Evolutionary conservation across 1,284 basidiomycete genomes (phyloP).

Genomic region (Coniophora puteana): DNA sequence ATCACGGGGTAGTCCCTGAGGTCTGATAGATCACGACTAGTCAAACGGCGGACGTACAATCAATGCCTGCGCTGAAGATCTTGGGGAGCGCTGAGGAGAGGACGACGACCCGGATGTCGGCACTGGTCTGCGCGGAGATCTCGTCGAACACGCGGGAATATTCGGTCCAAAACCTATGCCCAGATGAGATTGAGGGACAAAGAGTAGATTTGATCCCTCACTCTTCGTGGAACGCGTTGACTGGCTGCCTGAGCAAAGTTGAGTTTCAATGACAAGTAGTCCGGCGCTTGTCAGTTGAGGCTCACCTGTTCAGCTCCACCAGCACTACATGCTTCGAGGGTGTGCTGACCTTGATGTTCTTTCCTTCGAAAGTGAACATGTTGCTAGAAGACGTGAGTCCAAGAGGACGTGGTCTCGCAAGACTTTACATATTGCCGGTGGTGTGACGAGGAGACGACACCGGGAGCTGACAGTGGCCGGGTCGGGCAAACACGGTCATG

Average conservation of each 20-base stretch:
- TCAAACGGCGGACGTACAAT: constrained; percentile 47
- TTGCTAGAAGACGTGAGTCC: too few species aligned
- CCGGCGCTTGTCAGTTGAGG: background rate
- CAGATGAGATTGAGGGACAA: background rate
- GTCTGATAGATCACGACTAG: background rate
- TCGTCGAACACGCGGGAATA: constrained; percentile 60
- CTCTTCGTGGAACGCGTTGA: constrained; percentile 74
- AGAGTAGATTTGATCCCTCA: constrained; percentile 21
- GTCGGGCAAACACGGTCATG: too few species aligned
- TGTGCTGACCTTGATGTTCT: constrained; percentile 52
- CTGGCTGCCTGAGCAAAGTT: constrained; percentile 48
- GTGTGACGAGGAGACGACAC: too few species aligned
- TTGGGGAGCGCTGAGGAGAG: constrained; percentile 68
- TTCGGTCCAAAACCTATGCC: constrained; percentile 69
- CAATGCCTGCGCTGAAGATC: constrained; percentile 79
- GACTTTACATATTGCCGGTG: too few species aligned
- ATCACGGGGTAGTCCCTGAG: background rate
- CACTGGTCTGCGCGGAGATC: constrained; percentile 42
- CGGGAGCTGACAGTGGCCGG: too few species aligned
- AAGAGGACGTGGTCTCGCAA: too few species aligned
- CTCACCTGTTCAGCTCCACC: constrained; percentile 52
- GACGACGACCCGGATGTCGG: constrained; percentile 67
- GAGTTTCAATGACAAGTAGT: background rate
- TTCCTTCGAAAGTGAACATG: constrained; percentile 8
- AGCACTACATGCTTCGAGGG: constrained; percentile 50